Evolutionary conservation across 2,329 filamentous ascomycete genomes (phyloP), one percentile per base, ranked within the genome.

Genomic region (Diaporthe citrichinensis): DNA sequence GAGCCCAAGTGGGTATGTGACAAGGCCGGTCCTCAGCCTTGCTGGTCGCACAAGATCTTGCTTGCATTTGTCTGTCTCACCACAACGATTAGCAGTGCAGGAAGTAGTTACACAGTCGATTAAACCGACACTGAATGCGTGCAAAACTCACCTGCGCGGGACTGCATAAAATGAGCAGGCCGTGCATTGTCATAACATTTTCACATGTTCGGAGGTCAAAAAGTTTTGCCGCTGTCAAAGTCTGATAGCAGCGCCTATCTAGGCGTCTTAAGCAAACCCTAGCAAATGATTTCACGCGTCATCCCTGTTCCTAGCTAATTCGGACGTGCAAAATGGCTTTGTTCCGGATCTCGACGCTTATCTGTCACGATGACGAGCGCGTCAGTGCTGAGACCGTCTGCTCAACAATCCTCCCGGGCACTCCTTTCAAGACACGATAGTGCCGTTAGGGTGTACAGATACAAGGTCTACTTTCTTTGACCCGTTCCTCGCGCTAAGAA

Each of bases 1-100:
- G 49, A 41, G 34, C 65, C n/a, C 4, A 55, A 31, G 31, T 53
- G 41, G 31, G 49, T 55, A 55, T 23, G 1, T 36, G 31, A 25
- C 46, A 39, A 28, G 46, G 15, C 31, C 49, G 17, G 65, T 55
- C 9, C 65, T 69, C 65, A 69, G 65, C 65, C 65, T 55, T 69
- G 49, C 65, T 69, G 49, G 65, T 69, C n/a, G 34, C 49, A 69
- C 65, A 55, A 69, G 49, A 69, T 69, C 65, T 69, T 69, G 65
- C 65, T 55, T 69, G 65, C 65, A 69, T 53, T 34, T 25, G 46
- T 6, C 31, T 55, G 34, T 69, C 34, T 69, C 15, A 55, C 49
- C 15, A 55, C 65, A 41, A 28, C 23, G 34, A 25, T 39, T 36
- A 41, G 12, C 17, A 25, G 28, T 25, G 31, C 46, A 53, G 49